phyloP scores from a whole-genome alignment of 2,329 filamentous ascomycete genomes.

The Akanthomyces uredinophilus region DNA sequence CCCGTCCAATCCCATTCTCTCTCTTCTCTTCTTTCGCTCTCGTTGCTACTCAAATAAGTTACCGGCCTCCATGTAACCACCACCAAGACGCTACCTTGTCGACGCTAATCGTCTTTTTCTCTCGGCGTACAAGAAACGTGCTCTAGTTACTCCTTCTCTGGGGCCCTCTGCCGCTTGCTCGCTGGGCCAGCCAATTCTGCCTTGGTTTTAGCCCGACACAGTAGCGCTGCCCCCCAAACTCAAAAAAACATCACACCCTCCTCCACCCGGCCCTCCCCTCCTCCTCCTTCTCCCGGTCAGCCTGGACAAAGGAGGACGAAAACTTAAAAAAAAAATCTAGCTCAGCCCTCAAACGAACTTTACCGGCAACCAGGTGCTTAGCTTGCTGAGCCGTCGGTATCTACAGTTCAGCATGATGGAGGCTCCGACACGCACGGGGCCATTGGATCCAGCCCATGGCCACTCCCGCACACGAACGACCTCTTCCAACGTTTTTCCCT shows the following conservation, averaged over 20 bases:
- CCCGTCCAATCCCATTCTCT: background rate
- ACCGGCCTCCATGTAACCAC: background rate
- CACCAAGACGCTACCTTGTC: background rate
- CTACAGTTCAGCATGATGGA: conserved; percentile 9
- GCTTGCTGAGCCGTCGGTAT: background rate
- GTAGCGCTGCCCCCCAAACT: conserved; percentile 8
- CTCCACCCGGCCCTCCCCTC: conserved; percentile 2
- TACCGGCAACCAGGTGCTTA: background rate
- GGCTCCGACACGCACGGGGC: conserved; percentile 23
- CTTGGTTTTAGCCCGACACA: conserved; percentile 10
- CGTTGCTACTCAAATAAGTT: background rate
- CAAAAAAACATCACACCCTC: conserved; percentile 5
- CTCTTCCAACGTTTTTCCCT: conserved; percentile 49
- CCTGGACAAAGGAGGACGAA: background rate
- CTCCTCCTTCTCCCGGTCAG: background rate
- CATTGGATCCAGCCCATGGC: conserved; percentile 37
- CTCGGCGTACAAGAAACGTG: background rate
- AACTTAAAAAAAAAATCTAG: background rate
- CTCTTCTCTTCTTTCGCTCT: background rate
- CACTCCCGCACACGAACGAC: conserved; percentile 53
- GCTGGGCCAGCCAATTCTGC: conserved; percentile 1
- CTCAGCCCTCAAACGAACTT: background rate
- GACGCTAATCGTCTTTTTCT: background rate
- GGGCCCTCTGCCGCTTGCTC: background rate
- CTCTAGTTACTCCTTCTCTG: background rate